These are phyloP conservation scores for Oryza australiensis DNA, from an alignment of 176 grass and related monocot genomes.

Conservation along the genomic window DNA sequence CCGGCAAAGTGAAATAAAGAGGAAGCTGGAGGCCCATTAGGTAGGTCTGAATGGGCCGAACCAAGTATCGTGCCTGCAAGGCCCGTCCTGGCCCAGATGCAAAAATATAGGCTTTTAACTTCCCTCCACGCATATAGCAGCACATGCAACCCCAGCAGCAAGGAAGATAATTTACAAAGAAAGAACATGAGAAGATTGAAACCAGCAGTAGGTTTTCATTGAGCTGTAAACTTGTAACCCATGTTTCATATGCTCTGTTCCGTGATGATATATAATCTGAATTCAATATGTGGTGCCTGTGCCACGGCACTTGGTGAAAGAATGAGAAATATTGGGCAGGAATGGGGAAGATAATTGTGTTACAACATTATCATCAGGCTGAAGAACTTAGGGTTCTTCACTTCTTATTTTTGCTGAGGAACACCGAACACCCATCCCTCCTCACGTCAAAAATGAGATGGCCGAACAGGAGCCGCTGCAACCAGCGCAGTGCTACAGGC, in stretches of 20 bases:
- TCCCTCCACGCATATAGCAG: too few species aligned
- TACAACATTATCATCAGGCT: constrained; percentile 25
- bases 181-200: neutral
- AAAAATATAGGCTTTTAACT: too few species aligned
- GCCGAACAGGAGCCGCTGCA: neutral
- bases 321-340: constrained; percentile 2
- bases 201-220: neutral
- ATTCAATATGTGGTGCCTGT: neutral
- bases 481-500: neutral
- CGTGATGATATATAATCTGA: constrained; percentile 8
- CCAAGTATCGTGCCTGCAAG: neutral
- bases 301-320: neutral
- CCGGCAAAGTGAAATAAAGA: too few species aligned
- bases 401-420: constrained; percentile 35
- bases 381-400: constrained; percentile 15
- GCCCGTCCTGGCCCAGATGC: neutral
- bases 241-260: constrained; percentile 1
- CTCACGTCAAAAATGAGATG: constrained; percentile 28
- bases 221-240: neutral
- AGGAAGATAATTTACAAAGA: neutral
- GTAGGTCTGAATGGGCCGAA: neutral
- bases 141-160: too few species aligned
- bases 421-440: neutral
- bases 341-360: constrained; percentile 34
- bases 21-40: neutral